Evolutionary conservation across 2,329 filamentous ascomycete genomes (phyloP), one percentile per base, ranked within the genome.

Genomic region (Aspergillus fijiensis): DNA sequence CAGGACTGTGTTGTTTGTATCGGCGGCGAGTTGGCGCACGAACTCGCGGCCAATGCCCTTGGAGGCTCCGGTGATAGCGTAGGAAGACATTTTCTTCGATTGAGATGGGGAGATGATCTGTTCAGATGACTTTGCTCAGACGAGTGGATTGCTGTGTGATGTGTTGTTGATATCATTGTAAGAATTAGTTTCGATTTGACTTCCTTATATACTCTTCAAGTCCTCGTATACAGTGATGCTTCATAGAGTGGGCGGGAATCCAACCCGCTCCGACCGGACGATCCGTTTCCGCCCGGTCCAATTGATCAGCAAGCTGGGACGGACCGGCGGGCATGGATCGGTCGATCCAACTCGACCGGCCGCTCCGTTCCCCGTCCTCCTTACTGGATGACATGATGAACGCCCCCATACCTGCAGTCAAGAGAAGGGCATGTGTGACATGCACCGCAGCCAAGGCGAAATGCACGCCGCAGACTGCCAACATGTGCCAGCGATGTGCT

Each of bases 1-100:
- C 47, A 80, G 67, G 49, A 80, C 70, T 10, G 70, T 77, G 66
- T 76, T 75, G 51, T 69, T 63, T 7, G 65, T 47, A 55, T 70
- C 63, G 66, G 56, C 66, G 53, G 67, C 59, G 39, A 77, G 71
- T 60, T 74, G 69, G 29, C 63, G 63, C 19, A 68, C 64, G 29
- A 75, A 64, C 42, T 70, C 73, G 10, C 68, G 69, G 48, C 75
- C 75, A 39, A 77, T 56, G 57, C 75, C 75, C 50, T 70, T 68
- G 53, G 66, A 67, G 48, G 73, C 63, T 31, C 75, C 74, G 21
- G 74, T 76, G 61, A 77, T 66, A 27, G 72, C 68, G 53, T 72
- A 76, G n/a, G 71, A 73, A 58, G 72, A 62, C 74, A 77, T 77
- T n/a, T 19, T 16, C 3, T 35, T 35, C 4, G 14, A 35, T 12